Evolutionary conservation across 2,329 filamentous ascomycete species (phyloP).

Genomic region (Aspergillus sp.): DNA sequence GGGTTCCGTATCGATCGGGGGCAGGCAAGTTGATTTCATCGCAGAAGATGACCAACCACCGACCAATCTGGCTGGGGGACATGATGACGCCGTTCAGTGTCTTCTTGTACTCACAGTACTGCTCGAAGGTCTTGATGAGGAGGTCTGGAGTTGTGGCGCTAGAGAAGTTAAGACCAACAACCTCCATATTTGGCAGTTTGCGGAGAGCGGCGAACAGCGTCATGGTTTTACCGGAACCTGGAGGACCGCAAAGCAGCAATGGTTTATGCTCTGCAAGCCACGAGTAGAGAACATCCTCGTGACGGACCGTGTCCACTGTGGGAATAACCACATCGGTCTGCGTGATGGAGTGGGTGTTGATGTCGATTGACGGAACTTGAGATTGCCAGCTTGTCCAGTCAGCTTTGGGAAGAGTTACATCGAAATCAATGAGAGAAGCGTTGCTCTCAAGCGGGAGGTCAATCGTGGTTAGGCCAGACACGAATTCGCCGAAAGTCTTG

Average conservation of each 20-base stretch:
- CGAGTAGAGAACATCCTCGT: conserved; percentile 98
- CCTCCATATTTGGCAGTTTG: conserved; percentile 98
- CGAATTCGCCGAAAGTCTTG: conserved; percentile 83
- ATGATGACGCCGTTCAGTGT: conserved; percentile 94
- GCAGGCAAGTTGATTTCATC: conserved; percentile 99
- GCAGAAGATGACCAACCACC: conserved; percentile 98
- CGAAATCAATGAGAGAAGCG: conserved; percentile 87
- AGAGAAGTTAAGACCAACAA: conserved; percentile 98
- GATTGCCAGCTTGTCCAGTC: conserved; percentile 95
- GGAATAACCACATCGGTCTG: conserved; percentile 99
- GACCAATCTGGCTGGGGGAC: conserved; percentile 92
- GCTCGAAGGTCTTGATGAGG: conserved; percentile 98
- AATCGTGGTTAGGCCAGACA: conserved; percentile 81
- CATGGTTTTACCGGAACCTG: conserved; percentile 99
- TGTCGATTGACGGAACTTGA: conserved; percentile 90
- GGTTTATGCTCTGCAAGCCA: conserved; percentile 99
- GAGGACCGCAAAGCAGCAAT: conserved; percentile 91
- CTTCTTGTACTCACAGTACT: conserved; percentile 99
- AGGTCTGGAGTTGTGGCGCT: conserved; percentile 97
- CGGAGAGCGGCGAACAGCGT: conserved; percentile 96
- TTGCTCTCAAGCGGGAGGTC: conserved; percentile 81
- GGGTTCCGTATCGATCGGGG: conserved; percentile 95
- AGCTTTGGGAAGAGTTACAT: conserved; percentile 82
- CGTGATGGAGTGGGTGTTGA: conserved; percentile 97
- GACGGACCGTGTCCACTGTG: conserved; percentile 93